Evolutionary conservation across 768 basidiomycete genomes (phyloP).

Genomic region (Candolleomyces efflorescens): DNA sequence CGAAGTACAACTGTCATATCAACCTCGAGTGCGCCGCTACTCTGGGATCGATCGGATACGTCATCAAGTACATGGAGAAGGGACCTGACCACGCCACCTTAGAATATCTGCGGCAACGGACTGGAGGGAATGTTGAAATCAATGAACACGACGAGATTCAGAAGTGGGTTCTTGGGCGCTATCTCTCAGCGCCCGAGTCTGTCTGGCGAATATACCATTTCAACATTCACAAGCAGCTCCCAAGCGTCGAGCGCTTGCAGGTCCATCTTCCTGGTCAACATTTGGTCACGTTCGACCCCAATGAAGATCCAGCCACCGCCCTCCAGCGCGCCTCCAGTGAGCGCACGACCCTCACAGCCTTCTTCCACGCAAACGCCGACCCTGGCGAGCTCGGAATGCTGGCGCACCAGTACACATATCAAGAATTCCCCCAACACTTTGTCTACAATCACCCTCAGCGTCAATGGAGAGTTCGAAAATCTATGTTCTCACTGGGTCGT

Average conservation of each 20-base stretch:
- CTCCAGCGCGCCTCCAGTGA: slow-evolving; percentile 10
- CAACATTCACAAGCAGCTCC: slow-evolving; percentile 29
- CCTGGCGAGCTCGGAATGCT: not conserved
- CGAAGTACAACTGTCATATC: slow-evolving; percentile 40
- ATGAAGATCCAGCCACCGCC: slow-evolving; percentile 21
- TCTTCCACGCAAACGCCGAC: slow-evolving; percentile 22
- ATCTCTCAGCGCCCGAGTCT: slow-evolving; percentile 30
- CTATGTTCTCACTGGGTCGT: slow-evolving; percentile 30
- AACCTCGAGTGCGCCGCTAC: slow-evolving; percentile 41
- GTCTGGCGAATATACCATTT: slow-evolving; percentile 31
- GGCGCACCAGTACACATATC: slow-evolving; percentile 17
- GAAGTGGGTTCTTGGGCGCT: slow-evolving; percentile 31
- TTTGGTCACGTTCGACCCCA: slow-evolving; percentile 28
- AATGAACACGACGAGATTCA: slow-evolving; percentile 34
- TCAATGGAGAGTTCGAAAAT: slow-evolving; percentile 26
- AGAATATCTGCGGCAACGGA: slow-evolving; percentile 2
- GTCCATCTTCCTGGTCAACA: slow-evolving; percentile 41
- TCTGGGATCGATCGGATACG: slow-evolving; percentile 39
- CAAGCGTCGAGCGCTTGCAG: slow-evolving; percentile 35
- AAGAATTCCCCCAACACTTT: slow-evolving; percentile 29
- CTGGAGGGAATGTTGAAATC: slow-evolving; percentile 25
- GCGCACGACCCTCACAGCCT: slow-evolving; percentile 24
- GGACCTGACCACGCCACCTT: slow-evolving; percentile 36
- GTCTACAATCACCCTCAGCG: slow-evolving; percentile 3
- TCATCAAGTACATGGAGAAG: slow-evolving; percentile 49